A percentile compares a stretch with the other conserved stretches of the same genome.
phyloP scores from a whole-genome alignment of 176 grass and related monocot genomes.

The Oryza australiensis region DNA sequence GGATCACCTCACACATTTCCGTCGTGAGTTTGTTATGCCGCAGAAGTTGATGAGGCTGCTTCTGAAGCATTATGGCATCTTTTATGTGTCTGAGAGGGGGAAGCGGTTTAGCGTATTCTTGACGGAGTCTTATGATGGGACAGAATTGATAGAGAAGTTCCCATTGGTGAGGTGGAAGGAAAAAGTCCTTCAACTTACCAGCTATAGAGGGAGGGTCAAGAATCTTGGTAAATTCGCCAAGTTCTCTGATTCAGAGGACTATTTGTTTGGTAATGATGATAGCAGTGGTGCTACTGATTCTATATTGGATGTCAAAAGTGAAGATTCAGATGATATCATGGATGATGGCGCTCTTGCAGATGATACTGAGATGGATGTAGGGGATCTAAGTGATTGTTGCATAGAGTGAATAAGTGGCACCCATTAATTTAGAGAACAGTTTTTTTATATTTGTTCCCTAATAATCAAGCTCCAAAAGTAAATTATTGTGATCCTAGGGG shows the following conservation, averaged over 20 bases:
- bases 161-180: constrained; percentile 71
- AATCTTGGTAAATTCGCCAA: constrained; percentile 40
- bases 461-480: neutral
- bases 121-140: constrained; percentile 76
- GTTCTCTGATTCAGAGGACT: constrained; percentile 47
- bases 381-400: constrained; percentile 42
- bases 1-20: constrained; percentile 78
- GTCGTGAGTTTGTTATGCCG: constrained; percentile 87
- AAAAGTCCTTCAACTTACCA: constrained; percentile 66
- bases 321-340: constrained; percentile 37
- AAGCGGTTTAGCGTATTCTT: constrained; percentile 80
- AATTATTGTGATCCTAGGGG: neutral
- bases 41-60: constrained; percentile 87
- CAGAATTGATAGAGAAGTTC: constrained; percentile 60
- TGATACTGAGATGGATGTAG: constrained; percentile 65
- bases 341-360: constrained; percentile 42
- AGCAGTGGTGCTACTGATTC: constrained; percentile 8
- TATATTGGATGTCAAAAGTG: constrained; percentile 49
- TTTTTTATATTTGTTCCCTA: neutral
- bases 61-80: constrained; percentile 85
- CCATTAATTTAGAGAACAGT: constrained; percentile 1
- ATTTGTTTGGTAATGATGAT: constrained; percentile 24
- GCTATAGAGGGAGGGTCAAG: constrained; percentile 70
- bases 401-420: constrained; percentile 29
- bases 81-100: constrained; percentile 88